Base-by-base conservation (phyloP, 345 rosid species). In the Pugionium dolabratum region DNA sequence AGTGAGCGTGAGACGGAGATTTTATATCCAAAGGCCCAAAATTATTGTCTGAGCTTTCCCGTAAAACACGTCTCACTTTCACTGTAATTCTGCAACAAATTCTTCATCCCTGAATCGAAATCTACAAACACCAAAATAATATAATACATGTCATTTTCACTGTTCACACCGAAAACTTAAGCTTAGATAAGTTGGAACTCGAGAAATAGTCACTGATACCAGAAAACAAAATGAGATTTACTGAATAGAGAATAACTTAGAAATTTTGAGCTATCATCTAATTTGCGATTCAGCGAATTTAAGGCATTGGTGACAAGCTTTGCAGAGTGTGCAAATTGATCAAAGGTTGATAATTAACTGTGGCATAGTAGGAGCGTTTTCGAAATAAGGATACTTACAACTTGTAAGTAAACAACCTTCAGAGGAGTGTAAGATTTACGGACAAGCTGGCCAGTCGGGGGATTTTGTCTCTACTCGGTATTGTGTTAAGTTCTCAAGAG, bases 251-350 rank as follows among this genome's bases (percentile, higher is more conserved):
- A 27, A 9, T 79, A 85, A 88, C 87, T 84, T 83, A 70, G 84
- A 75, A 74, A 86, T 89, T 68, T 59, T 79, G 84, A 49, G 84
- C 79, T 75, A 80, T 81, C 62, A 76, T 75, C 69, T 87, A 90
- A 54, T 80, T 86, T 83, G 43, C 86, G 85, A 6, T 84, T 78
- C 75, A 86, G 64, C 66, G 85, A 84, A 42, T 78, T 73, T 62
- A 86, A 49, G 57, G 78, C 79, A 59, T 71, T 81, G 71, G 77
- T 84, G 72, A 86, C 88, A 1, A 86, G 81, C 56, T 89, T 85
- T 75, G 65, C 71, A 62, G 86, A 88, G 43, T 6, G 39, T 39
- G 42, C 37, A 48, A 30, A 8, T 39, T 42, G 25, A 33, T 34
- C 3, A 61, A 61, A 2, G 25, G n/a, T 60, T 25, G 31, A 25